These are phyloP conservation scores for Macrophomina phaseolina DNA, from an alignment of 2,329 filamentous ascomycete species.

Conservation along the genomic window DNA sequence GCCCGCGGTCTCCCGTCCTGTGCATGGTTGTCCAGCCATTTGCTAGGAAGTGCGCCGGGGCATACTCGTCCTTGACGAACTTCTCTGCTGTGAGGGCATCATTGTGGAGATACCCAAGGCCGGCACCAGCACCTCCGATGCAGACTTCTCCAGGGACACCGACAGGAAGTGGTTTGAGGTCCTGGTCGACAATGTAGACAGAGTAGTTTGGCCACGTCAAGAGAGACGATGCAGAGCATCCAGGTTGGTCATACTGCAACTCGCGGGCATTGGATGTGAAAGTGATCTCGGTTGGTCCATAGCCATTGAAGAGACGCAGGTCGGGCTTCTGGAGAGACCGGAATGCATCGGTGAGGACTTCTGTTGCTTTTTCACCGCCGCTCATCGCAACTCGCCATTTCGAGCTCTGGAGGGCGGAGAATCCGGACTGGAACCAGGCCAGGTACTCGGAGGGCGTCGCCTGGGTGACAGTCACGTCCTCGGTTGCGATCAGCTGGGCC, in stretches of 20 bases:
- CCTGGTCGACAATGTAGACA: conserved; percentile 49
- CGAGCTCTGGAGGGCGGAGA: conserved; percentile 29
- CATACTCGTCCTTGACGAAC: conserved; percentile 29
- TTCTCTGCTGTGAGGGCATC: conserved; percentile 30
- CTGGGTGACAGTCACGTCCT: conserved; percentile 47
- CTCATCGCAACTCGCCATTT: conserved; percentile 40
- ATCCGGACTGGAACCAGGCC: conserved; percentile 34
- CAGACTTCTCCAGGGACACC: conserved; percentile 53
- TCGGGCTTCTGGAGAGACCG: not conserved
- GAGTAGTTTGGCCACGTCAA: conserved; percentile 44
- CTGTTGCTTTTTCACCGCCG: conserved; percentile 34
- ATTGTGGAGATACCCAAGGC: conserved; percentile 43
- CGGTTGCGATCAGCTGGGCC: conserved; percentile 41
- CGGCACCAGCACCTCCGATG: conserved; percentile 48
- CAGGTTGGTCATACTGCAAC: not conserved
- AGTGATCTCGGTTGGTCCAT: conserved; percentile 33
- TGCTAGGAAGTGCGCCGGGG: too few species aligned
- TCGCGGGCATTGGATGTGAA: not conserved
- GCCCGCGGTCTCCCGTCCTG: too few species aligned
- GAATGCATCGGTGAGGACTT: conserved; percentile 21
- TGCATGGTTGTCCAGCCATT: too few species aligned
- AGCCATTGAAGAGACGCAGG: conserved; percentile 30
- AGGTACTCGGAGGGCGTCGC: conserved; percentile 52
- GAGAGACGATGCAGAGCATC: conserved; percentile 10
- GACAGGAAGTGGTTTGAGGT: conserved; percentile 45